These are phyloP conservation scores for Microcyclospora pomicola DNA, from an alignment of 2,329 filamentous ascomycete species.

Conservation along the genomic window DNA sequence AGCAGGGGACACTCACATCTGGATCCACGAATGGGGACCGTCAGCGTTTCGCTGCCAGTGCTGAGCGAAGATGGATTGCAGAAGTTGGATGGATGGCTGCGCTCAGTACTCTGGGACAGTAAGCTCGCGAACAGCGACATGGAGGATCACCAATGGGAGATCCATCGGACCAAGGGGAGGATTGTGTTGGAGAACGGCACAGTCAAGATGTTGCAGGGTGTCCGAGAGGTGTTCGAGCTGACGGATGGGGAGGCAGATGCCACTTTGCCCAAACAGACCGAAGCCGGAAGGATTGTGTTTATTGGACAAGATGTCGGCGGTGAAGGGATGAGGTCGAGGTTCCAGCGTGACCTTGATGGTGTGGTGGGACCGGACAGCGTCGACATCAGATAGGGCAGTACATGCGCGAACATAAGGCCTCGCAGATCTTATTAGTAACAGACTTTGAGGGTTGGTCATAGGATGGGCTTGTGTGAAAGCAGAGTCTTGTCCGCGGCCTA, in stretches of 20 bases:
- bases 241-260: constrained; percentile 38
- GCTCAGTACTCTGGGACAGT: constrained; percentile 68
- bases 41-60: constrained; percentile 53
- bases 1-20: constrained; percentile 78
- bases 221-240: constrained; percentile 87
- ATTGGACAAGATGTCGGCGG: constrained; percentile 20
- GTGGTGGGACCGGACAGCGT: constrained; percentile 1
- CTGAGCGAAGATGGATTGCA: constrained; percentile 45
- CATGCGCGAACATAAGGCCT: too few relatives aligned
- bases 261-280: neutral
- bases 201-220: constrained; percentile 73
- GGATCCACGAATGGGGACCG: constrained; percentile 77
- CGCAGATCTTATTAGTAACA: too few relatives aligned
- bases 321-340: constrained; percentile 4
- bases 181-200: constrained; percentile 51
- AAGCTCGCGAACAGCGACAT: constrained; percentile 6
- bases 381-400: too few relatives aligned
- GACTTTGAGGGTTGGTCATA: too few relatives aligned
- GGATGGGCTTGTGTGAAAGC: too few relatives aligned
- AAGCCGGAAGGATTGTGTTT: constrained; percentile 20
- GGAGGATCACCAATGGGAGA: constrained; percentile 44
- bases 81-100: constrained; percentile 66
- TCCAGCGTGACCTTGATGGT: constrained; percentile 18
- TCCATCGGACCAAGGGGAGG: constrained; percentile 79
- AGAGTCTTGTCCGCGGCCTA: too few relatives aligned